Evolutionary conservation across 1,284 basidiomycete genomes (phyloP).

Genomic region (Boletus subluridellus): DNA sequence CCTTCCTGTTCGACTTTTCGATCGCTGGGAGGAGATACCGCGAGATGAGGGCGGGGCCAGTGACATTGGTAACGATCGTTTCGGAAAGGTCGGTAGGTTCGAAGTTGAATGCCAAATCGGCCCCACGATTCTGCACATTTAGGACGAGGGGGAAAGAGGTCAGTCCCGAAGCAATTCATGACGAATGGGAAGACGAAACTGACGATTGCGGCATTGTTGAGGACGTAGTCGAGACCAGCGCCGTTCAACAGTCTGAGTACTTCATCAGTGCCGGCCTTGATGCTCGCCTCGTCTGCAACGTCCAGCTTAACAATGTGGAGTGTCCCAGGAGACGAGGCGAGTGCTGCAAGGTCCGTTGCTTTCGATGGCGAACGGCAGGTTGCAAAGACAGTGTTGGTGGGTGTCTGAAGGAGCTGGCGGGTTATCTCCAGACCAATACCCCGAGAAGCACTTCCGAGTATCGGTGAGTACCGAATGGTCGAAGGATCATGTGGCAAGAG

Average conservation of each 20-base stretch:
- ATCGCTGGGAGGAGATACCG: slow-evolving; percentile 36
- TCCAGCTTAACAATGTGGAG: slow-evolving; percentile 39
- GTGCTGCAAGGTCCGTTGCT: slow-evolving; percentile 29
- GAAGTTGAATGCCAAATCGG: slow-evolving; percentile 32
- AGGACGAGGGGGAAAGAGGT: neutral
- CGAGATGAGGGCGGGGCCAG: slow-evolving; percentile 38
- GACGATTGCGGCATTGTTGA: slow-evolving; percentile 43
- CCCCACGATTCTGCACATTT: slow-evolving; percentile 22
- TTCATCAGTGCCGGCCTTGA: slow-evolving; percentile 25
- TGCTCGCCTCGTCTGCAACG: slow-evolving; percentile 30
- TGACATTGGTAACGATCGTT: slow-evolving; percentile 35
- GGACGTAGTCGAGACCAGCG: slow-evolving; percentile 37
- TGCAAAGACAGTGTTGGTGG: slow-evolving; percentile 38
- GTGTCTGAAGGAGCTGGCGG: slow-evolving; percentile 34
- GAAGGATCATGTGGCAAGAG: neutral
- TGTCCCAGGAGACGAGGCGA: slow-evolving; percentile 26
- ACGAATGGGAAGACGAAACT: slow-evolving; percentile 4
- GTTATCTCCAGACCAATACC: slow-evolving; percentile 41
- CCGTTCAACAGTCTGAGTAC: slow-evolving; percentile 31
- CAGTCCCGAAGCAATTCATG: neutral
- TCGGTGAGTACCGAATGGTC: neutral
- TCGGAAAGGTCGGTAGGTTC: slow-evolving; percentile 22
- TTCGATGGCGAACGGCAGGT: slow-evolving; percentile 37
- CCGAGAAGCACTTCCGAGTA: slow-evolving; percentile 29
- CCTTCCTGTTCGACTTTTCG: slow-evolving; percentile 35